Conservation (phyloP, 768 basidiomycete genomes). For the Cystoderma amianthinum region DNA sequence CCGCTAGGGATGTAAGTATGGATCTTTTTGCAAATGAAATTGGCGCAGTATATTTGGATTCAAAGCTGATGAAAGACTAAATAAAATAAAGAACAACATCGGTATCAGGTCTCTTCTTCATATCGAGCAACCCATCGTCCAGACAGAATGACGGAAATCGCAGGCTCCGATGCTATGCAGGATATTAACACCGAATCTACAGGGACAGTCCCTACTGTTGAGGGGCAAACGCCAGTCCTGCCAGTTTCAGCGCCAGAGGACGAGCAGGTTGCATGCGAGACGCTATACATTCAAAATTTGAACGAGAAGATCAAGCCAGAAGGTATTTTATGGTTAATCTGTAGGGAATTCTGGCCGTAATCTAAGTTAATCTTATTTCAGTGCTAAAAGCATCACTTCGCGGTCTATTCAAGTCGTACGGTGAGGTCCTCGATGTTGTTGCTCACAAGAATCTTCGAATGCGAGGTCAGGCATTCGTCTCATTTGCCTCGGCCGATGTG, state of each 20-base stretch:
- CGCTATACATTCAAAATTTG: slow-evolving; percentile 92
- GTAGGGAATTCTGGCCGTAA: neutral
- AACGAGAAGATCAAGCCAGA: slow-evolving; percentile 91
- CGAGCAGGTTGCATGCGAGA: slow-evolving; percentile 67
- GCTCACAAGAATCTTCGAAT: slow-evolving; percentile 93
- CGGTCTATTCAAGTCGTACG: slow-evolving; percentile 89
- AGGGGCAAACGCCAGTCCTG: neutral
- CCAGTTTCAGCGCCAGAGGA: slow-evolving; percentile 13
- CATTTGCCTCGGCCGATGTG: slow-evolving; percentile 75
- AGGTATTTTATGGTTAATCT: slow-evolving; percentile 26
- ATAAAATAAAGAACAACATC: too few species aligned
- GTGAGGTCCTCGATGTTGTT: slow-evolving; percentile 90
- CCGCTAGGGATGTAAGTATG: too few species aligned
- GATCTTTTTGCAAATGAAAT: too few species aligned
- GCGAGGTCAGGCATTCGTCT: slow-evolving; percentile 98
- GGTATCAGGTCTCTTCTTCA: too few species aligned
- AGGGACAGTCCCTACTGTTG: too few species aligned
- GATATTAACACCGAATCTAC: too few species aligned
- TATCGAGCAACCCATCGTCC: too few species aligned
- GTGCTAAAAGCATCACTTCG: slow-evolving; percentile 86
- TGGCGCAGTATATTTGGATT: too few species aligned
- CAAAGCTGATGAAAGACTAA: too few species aligned
- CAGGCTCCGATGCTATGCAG: too few species aligned
- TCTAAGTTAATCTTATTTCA: too few species aligned
- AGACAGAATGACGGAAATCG: too few species aligned